Base-by-base conservation (phyloP, 2,329 filamentous ascomycete genomes). In the Arthrobotrys conoides region DNA sequence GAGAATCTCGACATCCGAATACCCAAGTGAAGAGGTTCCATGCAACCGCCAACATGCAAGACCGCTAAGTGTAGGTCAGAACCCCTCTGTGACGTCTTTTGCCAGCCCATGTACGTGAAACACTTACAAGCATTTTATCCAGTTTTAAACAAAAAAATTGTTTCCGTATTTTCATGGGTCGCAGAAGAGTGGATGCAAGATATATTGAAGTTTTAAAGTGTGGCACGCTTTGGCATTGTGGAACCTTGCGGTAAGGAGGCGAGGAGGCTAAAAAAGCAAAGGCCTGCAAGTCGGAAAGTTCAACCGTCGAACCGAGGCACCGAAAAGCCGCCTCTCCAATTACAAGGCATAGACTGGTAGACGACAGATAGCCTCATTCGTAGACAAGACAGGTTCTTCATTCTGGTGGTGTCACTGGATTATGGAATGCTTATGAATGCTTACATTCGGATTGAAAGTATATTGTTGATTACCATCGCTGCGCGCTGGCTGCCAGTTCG, bases 391-490 rank as follows among this genome's bases (percentile, higher is more conserved):
- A 6, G 12, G 22, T 30, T 57, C n/a, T 51, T 30, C 18, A 6
- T 44, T 59, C 36, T 48, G 22, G 55, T 65, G 57, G 65, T 68
- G 57, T 69, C 48, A 67, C 66, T 53, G 30, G 63, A 55, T 77
- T 77, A 71, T 76, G 67, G 57, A 65, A 78, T 78, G 75, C 61
- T 78, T 78, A 78, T 72, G 75, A 22, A 78, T 78, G 68, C 67
- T 78, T 71, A 78, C 63, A 68, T 16, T 44, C 57, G 55, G 38
- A 9, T 49, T 22, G 20, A 3, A 3, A 30, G 27, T 20, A 49
- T 48, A 5, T 33, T 49, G 14, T 48, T 49, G 61, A 65, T 49
- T 46, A 8, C 36, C 14, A n/a, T 24, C 30, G 18, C 16, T 49
- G 24, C n/a, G 22, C 27, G 6, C 27, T 30, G 27, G 27, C 27